Percentiles rank a stretch among this genome's conserved stretches.
phyloP scores from a whole-genome alignment of 164 flowering plant genomes.

The Vitis vinifera region DNA sequence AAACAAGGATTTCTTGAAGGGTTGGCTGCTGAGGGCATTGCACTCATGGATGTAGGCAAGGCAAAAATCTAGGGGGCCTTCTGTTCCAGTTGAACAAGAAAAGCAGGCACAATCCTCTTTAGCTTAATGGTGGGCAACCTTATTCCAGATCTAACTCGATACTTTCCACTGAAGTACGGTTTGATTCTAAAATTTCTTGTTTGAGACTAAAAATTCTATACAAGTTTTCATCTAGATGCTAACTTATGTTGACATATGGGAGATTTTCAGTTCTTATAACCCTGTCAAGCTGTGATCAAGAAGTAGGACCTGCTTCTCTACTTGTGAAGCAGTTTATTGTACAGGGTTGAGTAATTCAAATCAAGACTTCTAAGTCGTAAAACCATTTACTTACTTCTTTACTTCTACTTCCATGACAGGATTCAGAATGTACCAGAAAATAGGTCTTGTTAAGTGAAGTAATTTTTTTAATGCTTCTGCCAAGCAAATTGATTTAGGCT shows the following conservation, averaged over 20 bases:
- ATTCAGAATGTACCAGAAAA: no score
- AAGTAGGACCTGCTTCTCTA: background rate
- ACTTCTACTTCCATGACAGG: no score
- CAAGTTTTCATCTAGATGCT: background rate
- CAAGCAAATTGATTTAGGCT: no score
- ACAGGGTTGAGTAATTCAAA: background rate
- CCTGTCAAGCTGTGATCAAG: background rate
- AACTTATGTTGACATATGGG: background rate
- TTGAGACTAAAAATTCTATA: background rate
- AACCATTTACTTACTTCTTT: background rate
- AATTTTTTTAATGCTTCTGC: no score
- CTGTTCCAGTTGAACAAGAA: constrained; percentile 35
- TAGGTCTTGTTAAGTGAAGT: no score
- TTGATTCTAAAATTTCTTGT: background rate
- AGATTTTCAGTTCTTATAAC: background rate
- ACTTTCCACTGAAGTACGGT: background rate
- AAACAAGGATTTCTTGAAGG: constrained; percentile 51
- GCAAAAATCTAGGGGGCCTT: constrained; percentile 84
- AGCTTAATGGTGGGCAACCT: no score
- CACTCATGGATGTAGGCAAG: constrained; percentile 70
- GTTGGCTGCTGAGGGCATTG: constrained; percentile 65
- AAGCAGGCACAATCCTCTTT: background rate
- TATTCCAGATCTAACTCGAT: background rate
- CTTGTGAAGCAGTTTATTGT: background rate
- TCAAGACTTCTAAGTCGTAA: background rate